Base-by-base conservation (phyloP, 768 basidiomycete species). In the Baorangia bicolor region DNA sequence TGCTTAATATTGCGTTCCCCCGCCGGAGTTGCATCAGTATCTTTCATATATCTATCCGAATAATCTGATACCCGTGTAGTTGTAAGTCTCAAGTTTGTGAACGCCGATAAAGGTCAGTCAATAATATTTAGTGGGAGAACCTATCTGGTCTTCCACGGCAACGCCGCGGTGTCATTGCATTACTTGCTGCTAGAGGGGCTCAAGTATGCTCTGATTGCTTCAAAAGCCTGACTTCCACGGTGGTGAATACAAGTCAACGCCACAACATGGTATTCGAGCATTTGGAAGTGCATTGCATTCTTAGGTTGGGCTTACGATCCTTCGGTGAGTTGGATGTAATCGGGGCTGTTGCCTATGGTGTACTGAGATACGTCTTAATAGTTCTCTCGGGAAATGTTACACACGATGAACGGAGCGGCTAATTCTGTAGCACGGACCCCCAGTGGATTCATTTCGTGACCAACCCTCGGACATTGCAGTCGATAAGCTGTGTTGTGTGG, bases 261-360 rank as follows among this genome's bases (percentile, higher is more conserved):
- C 81, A 4, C 71, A 78, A 55, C 68, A 70, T 30, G 81, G 81
- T 28, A 67, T 82, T 28, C 75, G 81, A 8, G 80, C 82, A 2
- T 83, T 82, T 54, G 81, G 74, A 2, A 73, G 83, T 11, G 80
- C 72, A 6, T 81, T 81, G 56, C n/a, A n/a, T n/a, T n/a, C n/a
- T 78, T 78, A 42, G 78, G 78, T 27, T 83, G 82, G 80, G 79
- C 80, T 13, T 81, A 82, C 57, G 78, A 81, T 25, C 42, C 25
- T 28, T 28, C n/a, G 5, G 37, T 20, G 27, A 28, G 27, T 38
- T n/a, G 35, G 16, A 8, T 20, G 37, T 20, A 20, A n/a, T 5
- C n/a, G 20, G 10, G 20, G 10, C 4, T 38, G 37, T 38, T 12
- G 11, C n/a, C n/a, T 5, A 20, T 11, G 10, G n/a, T 11, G n/a